These are phyloP conservation scores for Leptographium galeiforme DNA, from an alignment of 2,329 filamentous ascomycete genomes.

Conservation along the genomic window DNA sequence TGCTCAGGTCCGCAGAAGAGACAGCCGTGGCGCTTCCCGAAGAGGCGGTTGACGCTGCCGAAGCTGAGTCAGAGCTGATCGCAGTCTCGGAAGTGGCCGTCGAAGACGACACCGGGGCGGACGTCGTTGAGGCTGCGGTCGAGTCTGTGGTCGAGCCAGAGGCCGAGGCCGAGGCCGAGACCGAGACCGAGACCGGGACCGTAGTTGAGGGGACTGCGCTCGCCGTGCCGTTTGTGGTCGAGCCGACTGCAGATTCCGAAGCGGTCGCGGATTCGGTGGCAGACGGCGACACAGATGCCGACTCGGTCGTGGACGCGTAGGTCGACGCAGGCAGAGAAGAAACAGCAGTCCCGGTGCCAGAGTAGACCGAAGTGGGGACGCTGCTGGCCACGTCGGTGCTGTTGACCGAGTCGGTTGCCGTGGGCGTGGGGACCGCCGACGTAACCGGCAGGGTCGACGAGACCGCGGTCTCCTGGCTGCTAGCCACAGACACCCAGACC, in stretches of 20 bases:
- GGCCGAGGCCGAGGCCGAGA: background rate
- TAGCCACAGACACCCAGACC: no score
- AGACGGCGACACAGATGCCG: background rate
- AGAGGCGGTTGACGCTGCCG: no score
- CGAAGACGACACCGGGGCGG: background rate
- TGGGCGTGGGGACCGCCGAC: background rate
- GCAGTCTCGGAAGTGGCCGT: no score
- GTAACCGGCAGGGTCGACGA: no score
- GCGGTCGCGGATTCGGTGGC: background rate
- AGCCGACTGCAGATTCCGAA: background rate
- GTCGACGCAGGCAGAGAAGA: background rate
- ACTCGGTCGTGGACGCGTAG: background rate
- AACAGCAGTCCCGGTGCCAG: slow-evolving; percentile 1
- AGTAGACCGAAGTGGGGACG: background rate
- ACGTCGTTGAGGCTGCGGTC: background rate
- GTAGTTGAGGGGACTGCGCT: background rate
- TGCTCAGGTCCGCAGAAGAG: background rate
- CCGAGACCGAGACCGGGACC: background rate
- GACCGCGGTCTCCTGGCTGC: no score
- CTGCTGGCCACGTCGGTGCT: background rate
- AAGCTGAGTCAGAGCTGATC: no score
- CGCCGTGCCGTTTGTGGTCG: background rate
- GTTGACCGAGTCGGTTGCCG: background rate
- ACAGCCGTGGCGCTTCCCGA: background rate
- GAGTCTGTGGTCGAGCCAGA: background rate